Conservation (phyloP, 2,329 filamentous ascomycete genomes). For the Talaromyces verruculosus region DNA sequence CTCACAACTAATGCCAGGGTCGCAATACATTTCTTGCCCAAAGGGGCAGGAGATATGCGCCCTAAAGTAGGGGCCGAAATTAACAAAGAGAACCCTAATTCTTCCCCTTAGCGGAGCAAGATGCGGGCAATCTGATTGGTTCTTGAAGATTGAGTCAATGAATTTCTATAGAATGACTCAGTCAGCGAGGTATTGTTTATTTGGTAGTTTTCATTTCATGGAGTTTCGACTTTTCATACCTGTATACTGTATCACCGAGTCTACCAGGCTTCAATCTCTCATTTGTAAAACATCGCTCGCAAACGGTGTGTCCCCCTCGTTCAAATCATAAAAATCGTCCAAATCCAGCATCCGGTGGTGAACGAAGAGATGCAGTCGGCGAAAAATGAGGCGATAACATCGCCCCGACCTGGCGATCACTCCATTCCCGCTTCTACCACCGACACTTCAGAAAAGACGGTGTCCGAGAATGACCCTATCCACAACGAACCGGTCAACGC, state of each 20-base stretch:
- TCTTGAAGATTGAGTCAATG: neutral
- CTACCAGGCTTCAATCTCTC: too few relatives aligned
- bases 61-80: neutral
- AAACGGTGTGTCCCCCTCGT: neutral
- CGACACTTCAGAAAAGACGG: neutral
- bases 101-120: neutral
- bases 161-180: neutral
- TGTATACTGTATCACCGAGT: too few relatives aligned
- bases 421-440: neutral
- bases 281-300: neutral
- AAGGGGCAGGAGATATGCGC: neutral
- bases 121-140: neutral
- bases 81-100: neutral
- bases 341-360: neutral
- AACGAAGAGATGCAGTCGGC: neutral
- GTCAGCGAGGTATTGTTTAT: neutral
- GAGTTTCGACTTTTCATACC: too few relatives aligned
- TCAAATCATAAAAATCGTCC: neutral
- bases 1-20: neutral
- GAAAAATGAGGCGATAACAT: neutral
- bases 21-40: too few relatives aligned
- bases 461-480: neutral
- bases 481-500: neutral
- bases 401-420: neutral
- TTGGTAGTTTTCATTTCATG: neutral